phyloP scores from a whole-genome alignment of 257 asterid genomes.

The Osmanthus fragrans region DNA sequence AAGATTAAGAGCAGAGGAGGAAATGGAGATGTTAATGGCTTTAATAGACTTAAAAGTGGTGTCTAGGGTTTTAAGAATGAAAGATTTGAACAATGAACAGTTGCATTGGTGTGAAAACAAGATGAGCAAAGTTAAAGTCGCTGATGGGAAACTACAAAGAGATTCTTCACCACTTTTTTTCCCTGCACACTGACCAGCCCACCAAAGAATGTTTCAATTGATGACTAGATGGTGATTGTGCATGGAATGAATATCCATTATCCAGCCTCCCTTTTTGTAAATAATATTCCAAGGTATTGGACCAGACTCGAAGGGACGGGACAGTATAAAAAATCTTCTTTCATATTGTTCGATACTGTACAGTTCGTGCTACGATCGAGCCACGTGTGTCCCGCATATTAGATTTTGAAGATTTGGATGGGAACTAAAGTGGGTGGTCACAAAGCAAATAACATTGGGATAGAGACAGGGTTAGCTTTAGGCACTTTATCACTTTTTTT shows the following conservation, averaged over 20 bases:
- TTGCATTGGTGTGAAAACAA: conserved; percentile 90
- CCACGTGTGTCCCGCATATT: background rate
- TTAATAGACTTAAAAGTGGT: conserved; percentile 73
- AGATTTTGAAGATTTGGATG: background rate
- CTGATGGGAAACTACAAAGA: conserved; percentile 76
- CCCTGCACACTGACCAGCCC: conserved; percentile 62
- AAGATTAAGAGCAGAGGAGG: conserved; percentile 51
- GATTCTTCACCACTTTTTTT: conserved; percentile 91
- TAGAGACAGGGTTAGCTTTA: conserved; percentile 30
- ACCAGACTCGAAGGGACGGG: background rate
- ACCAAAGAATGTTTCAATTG: conserved; percentile 21
- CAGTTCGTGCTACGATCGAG: too few relatives aligned
- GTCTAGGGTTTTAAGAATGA: conserved; percentile 81
- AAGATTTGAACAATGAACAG: conserved; percentile 66
- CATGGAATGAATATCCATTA: conserved; percentile 26
- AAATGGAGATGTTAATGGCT: conserved; percentile 73
- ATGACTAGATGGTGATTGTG: conserved; percentile 52
- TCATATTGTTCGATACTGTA: background rate
- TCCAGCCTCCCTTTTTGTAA: conserved; percentile 20
- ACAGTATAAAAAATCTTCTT: background rate
- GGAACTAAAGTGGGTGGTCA: conserved; percentile 10
- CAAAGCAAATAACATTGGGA: too few relatives aligned
- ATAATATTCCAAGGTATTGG: background rate
- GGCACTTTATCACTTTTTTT: conserved; percentile 22
- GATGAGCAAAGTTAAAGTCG: conserved; percentile 81